These are phyloP conservation scores for Krasilnikovozyma curviuscula DNA, from an alignment of 768 basidiomycete species.

Conservation along the genomic window DNA sequence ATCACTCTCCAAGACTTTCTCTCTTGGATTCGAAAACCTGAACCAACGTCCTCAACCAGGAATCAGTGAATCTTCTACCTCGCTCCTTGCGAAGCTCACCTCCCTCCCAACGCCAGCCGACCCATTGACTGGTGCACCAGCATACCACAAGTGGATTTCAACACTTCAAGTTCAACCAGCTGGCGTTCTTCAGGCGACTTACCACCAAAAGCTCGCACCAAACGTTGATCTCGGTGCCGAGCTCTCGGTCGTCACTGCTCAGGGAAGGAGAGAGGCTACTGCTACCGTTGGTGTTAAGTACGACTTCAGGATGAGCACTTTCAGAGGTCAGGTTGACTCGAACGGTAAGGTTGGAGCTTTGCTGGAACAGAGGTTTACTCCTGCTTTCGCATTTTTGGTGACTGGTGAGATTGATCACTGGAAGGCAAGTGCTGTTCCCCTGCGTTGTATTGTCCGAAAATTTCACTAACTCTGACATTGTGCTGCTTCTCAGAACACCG, in stretches of 20 bases:
- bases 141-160: slow-evolving; percentile 54
- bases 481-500: slow-evolving; percentile 29
- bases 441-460: background rate
- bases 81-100: slow-evolving; percentile 27
- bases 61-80: slow-evolving; percentile 37
- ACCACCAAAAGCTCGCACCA: slow-evolving; percentile 88
- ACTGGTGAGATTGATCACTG: slow-evolving; percentile 97
- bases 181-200: slow-evolving; percentile 72
- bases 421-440: slow-evolving; percentile 42
- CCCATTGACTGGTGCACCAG: slow-evolving; percentile 26
- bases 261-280: slow-evolving; percentile 68
- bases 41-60: slow-evolving; percentile 55
- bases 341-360: slow-evolving; percentile 86
- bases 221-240: slow-evolving; percentile 97
- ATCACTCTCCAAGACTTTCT: slow-evolving; percentile 73
- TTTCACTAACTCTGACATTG: background rate
- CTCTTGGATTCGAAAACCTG: slow-evolving; percentile 66
- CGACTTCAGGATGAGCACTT: slow-evolving; percentile 79
- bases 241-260: slow-evolving; percentile 47
- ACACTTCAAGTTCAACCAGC: slow-evolving; percentile 68
- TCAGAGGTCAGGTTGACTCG: slow-evolving; percentile 85
- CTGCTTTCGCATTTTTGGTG: slow-evolving; percentile 81
- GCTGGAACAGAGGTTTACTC: slow-evolving; percentile 88
- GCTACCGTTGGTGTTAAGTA: slow-evolving; percentile 93
- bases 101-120: slow-evolving; percentile 20